Percentiles rank a stretch among this genome's conserved stretches.
phyloP scores from a whole-genome alignment of 108 stramenopile species.

The Cylindrotheca closterium region DNA sequence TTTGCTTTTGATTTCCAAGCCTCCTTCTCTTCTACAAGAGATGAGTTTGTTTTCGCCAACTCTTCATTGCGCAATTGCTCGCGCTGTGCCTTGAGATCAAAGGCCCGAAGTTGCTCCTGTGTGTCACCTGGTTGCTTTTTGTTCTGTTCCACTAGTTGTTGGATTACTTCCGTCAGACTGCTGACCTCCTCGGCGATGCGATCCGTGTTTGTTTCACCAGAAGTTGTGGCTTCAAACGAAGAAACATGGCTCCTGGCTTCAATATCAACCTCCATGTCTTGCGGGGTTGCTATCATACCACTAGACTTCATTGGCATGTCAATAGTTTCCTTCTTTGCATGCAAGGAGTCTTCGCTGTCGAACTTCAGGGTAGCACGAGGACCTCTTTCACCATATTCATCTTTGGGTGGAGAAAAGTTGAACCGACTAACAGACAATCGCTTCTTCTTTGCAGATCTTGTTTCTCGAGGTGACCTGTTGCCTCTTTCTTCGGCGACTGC shows the following conservation, averaged over 20 bases:
- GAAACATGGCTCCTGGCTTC: conserved; percentile 3
- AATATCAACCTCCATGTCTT: conserved; percentile 12
- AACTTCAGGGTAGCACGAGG: neutral
- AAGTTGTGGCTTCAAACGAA: neutral
- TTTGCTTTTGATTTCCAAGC: conserved; percentile 12
- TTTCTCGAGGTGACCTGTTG: conserved; percentile 42
- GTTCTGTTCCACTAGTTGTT: conserved; percentile 8
- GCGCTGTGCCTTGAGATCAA: neutral
- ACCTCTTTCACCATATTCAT: neutral
- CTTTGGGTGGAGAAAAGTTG: conserved; percentile 7
- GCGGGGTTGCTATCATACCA: neutral
- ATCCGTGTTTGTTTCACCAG: neutral
- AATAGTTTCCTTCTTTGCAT: conserved; percentile 3
- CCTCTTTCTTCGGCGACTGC: conserved; percentile 45
- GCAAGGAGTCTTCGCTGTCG: neutral
- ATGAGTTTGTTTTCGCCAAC: conserved; percentile 9
- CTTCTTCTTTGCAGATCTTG: conserved; percentile 47
- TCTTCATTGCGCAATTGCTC: conserved; percentile 13
- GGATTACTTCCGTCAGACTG: conserved; percentile 2
- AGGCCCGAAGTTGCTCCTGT: neutral
- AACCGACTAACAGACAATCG: conserved; percentile 7
- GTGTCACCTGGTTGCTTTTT: neutral
- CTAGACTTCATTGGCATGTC: conserved; percentile 1
- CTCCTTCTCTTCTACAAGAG: conserved; percentile 17
- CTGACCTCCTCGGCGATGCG: conserved; percentile 14